Evolutionary conservation across 495 filamentous ascomycete genomes (phyloP), one percentile per base, ranked within the genome.

Genomic region (Neurospora sp.): DNA sequence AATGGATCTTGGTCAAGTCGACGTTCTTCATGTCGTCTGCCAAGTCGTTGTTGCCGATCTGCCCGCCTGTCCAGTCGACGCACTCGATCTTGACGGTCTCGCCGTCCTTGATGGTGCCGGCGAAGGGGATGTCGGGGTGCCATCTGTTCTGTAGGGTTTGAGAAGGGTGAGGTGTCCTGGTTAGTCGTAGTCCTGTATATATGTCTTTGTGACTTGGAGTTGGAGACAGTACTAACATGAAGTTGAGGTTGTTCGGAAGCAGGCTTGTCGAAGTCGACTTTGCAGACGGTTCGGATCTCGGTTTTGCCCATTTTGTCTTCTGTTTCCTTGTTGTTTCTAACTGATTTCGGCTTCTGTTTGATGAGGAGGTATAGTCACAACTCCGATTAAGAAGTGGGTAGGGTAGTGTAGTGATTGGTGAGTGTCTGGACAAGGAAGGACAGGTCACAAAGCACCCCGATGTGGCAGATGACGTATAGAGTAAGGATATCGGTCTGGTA

Each of bases 61-160:
- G 94, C 2, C 94, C 94, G 19, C 93, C 93, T 2, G 89, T 92
- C 90, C 92, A 95, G 82, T 98, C 95, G 28, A 97, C 83, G 76
- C 95, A 98, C 86, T 97, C 93, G 77, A 98, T 95, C 84, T 97
- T 97, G 74, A 97, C 94, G 4, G 92, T 90, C 81, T 98, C 95
- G 43, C 90, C 90, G 80, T 95, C 91, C 76, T 90, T 89, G 80
- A 98, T 96, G 59, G 88, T 90, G 39, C 87, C 92, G 45, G 83
- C 86, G 71, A 87, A 88, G 15, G 95, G 95, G 76, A 98, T 90
- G 76, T 97, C 94, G 42, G 94, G 94, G 79, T 98, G 94, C 94
- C 94, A 98, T 82, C 94, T 84, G 79, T 98, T 98, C 93, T 95
- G 76, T 8, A 59, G 3, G n/a, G 21, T 0, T 6, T n/a, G 42